A percentile compares a stretch with the other conserved stretches of the same genome.
Evolutionary conservation across 371 early-diverging fungal genomes (phyloP).

Genomic region (Mortierella sp.): DNA sequence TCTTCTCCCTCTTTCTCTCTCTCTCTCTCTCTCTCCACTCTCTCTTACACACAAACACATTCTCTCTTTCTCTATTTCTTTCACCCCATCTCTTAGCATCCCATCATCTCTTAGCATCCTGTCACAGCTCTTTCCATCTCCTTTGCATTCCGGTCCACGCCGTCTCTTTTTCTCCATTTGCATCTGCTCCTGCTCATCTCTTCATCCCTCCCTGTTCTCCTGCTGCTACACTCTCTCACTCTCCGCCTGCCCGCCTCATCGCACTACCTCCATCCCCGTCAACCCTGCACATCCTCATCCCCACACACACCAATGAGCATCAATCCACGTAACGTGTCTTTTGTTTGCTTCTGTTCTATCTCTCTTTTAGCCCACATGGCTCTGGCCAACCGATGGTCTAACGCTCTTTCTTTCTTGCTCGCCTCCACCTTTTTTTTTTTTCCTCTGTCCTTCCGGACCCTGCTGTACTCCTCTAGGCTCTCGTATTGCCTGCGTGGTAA

Average conservation of each 20-base stretch:
- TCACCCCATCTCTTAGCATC: too few species aligned
- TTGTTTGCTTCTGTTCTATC: not conserved
- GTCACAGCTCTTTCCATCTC: too few species aligned
- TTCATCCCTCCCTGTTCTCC: not conserved
- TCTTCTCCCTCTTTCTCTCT: slow-evolving; percentile 1
- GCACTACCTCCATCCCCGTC: not conserved
- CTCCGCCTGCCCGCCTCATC: not conserved
- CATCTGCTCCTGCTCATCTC: not conserved
- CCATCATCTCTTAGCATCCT: too few species aligned
- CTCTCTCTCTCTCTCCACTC: not conserved
- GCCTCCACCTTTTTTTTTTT: not conserved
- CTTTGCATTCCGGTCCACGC: too few species aligned
- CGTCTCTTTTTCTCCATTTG: too few species aligned
- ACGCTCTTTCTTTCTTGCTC: not conserved
- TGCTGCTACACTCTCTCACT: slow-evolving; percentile 1
- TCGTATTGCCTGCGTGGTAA: too few species aligned
- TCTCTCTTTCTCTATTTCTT: not conserved
- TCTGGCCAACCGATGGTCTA: not conserved
- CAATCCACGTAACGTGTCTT: not conserved
- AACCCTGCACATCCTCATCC: not conserved
- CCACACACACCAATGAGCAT: too few species aligned
- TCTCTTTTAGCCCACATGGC: not conserved
- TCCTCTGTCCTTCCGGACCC: not conserved
- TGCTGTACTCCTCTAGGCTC: too few species aligned
- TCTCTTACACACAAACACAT: not conserved